Conservation (phyloP, 257 asterid species). For the Penstemon davidsonii region DNA sequence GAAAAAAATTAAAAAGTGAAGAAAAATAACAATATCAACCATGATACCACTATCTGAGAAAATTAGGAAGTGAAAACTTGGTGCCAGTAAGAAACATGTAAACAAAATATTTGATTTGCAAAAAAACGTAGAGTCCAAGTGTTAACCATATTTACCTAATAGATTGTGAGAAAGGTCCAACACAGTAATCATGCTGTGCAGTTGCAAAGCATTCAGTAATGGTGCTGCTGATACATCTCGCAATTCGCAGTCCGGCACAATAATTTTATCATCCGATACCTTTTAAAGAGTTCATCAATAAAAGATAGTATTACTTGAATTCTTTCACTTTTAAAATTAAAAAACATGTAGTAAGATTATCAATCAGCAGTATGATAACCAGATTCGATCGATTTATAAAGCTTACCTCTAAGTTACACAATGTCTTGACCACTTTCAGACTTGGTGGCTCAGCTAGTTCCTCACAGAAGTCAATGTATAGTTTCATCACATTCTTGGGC, state of each 20-base stretch:
- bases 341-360: background rate
- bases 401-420: conserved; percentile 77
- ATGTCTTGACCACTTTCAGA: conserved; percentile 64
- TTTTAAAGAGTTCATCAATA: conserved; percentile 37
- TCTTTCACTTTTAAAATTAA: background rate
- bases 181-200: conserved; percentile 74
- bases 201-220: conserved; percentile 71
- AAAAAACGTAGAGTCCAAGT: conserved; percentile 18
- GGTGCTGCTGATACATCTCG: conserved; percentile 82
- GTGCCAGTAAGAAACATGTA: conserved; percentile 18
- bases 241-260: conserved; percentile 79
- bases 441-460: conserved; percentile 64
- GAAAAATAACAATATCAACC: conserved; percentile 19
- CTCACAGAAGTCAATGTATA: conserved; percentile 72
- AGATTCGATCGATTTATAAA: conserved; percentile 12
- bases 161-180: conserved; percentile 91
- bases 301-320: conserved; percentile 14
- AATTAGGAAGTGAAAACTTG: conserved; percentile 14
- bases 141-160: conserved; percentile 51
- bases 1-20: conserved; percentile 32
- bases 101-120: conserved; percentile 19
- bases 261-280: conserved; percentile 86
- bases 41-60: conserved; percentile 15
- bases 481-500: conserved; percentile 73
- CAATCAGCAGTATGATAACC: conserved; percentile 8